These are phyloP conservation scores for Lachancea quebecensis DNA, from an alignment of 805 yeast species.

Conservation along the genomic window DNA sequence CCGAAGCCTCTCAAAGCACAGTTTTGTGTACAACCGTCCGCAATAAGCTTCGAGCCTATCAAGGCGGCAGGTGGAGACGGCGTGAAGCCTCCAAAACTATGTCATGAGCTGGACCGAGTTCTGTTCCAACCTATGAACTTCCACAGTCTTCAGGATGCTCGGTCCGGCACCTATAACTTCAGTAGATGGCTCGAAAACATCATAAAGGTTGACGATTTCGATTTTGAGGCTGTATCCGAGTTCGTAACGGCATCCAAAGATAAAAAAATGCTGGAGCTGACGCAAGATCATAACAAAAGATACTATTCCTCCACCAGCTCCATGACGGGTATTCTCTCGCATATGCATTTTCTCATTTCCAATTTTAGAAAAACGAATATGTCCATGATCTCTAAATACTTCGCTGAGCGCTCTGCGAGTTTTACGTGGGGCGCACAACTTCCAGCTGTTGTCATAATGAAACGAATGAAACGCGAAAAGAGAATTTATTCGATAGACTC, in stretches of 20 bases:
- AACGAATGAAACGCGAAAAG: constrained; percentile 37
- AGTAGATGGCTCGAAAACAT: constrained; percentile 51
- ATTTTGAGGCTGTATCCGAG: constrained; percentile 40
- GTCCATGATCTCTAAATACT: constrained; percentile 38
- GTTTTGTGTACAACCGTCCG: not conserved
- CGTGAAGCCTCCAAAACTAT: constrained; percentile 42
- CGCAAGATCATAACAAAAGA: constrained; percentile 27
- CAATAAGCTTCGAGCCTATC: constrained; percentile 2
- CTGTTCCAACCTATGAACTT: constrained; percentile 70
- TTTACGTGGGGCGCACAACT: constrained; percentile 41
- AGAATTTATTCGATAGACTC: constrained; percentile 57
- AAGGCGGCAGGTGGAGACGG: not conserved
- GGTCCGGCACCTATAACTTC: constrained; percentile 69
- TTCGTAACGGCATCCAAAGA: constrained; percentile 71
- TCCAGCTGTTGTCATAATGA: constrained; percentile 54
- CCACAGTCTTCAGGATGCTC: constrained; percentile 69
- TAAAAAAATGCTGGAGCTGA: constrained; percentile 40
- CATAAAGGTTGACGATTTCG: constrained; percentile 57
- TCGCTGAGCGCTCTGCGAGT: constrained; percentile 31
- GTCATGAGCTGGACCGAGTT: constrained; percentile 63
- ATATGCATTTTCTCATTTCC: constrained; percentile 65
- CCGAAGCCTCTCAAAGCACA: not conserved
- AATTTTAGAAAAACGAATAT: constrained; percentile 51
- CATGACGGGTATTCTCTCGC: constrained; percentile 68
- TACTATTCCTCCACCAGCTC: constrained; percentile 84